Base-by-base conservation (phyloP, 2,329 filamentous ascomycete genomes). In the Cyphellophora attinorum region DNA sequence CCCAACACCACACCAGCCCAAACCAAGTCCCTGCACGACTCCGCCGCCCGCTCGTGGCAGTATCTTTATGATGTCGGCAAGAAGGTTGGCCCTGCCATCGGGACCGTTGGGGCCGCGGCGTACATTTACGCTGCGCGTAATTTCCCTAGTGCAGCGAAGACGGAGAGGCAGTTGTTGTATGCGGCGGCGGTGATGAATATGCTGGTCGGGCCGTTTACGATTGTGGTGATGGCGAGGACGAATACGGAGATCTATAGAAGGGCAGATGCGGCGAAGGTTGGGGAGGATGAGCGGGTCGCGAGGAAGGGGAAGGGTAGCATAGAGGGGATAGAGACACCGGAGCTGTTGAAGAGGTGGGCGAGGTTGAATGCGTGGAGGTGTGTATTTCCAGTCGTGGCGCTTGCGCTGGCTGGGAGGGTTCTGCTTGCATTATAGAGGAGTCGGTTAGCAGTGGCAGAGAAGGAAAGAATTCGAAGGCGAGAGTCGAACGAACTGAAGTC, bases 331-430 rank as follows among this genome's bases (percentile, higher is more conserved):
- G 27, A 35, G 19, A 37, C 40, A 4, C 33, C 29, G n/a, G 37
- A 42, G 17, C 29, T 42, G 19, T 6, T 42, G 18, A 31, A 16
- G 8, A 31, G 34, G 34, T 42, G 40, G 40, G 34, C 40, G 12
- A 27, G 19, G 12, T 19, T 42, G 14, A 42, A 33, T 13, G 16
- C 33, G 8, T 11, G 39, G 8, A 8, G 21, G 8, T 8, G 21
- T 25, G 21, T 25, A 8, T 25, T 25, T n/a, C 21, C 21, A n/a
- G 21, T n/a, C 8, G 8, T 25, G 21, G 21, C 21, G 8, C 8
- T 25, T 8, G 21, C 21, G 8, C 21, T 25, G n/a, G n/a, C n/a
- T n/a, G n/a, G n/a, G n/a, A n/a, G n/a, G n/a, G n/a, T n/a, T n/a
- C n/a, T n/a, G n/a, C n/a, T n/a, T n/a, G n/a, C n/a, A n/a, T n/a